Evolutionary conservation across 2,329 filamentous ascomycete species (phyloP).

Genomic region (Fulvia fulva): DNA sequence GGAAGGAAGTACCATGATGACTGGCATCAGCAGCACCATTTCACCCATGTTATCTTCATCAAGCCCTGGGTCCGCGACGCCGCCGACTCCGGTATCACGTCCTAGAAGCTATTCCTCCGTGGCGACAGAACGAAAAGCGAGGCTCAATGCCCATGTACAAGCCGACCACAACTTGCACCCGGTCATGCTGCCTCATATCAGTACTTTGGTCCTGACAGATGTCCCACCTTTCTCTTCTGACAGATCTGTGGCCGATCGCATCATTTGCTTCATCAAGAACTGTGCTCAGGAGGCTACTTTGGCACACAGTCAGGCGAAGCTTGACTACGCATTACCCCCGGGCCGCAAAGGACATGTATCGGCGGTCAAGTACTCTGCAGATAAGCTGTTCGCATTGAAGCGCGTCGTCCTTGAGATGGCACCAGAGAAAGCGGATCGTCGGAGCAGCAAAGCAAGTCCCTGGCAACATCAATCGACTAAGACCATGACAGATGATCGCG

Average conservation of each 20-base stretch:
- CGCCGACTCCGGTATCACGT: conserved; percentile 11
- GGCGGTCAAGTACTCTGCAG: conserved; percentile 39
- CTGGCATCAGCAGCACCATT: conserved; percentile 2
- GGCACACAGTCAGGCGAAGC: conserved; percentile 49
- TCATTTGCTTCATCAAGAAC: conserved; percentile 54
- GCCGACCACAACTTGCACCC: conserved; percentile 45
- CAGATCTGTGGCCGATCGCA: conserved; percentile 41
- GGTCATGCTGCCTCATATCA: conserved; percentile 51
- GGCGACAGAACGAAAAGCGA: conserved; percentile 26
- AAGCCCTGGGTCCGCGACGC: conserved; percentile 2
- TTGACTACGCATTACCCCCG: conserved; percentile 58
- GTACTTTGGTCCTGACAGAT: conserved; percentile 54
- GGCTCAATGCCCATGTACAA: conserved; percentile 24
- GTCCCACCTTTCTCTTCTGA: conserved; percentile 41
- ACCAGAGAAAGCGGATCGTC: conserved; percentile 25
- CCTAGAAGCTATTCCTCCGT: conserved; percentile 31
- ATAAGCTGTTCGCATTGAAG: conserved; percentile 49
- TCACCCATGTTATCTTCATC: conserved; percentile 1
- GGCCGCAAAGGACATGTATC: conserved; percentile 49
- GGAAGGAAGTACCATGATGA: conserved; percentile 14
- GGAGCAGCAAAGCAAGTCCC: conserved; percentile 38
- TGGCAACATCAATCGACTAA: conserved; percentile 45
- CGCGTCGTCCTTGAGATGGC: conserved; percentile 55
- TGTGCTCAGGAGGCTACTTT: conserved; percentile 55
- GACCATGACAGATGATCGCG: conserved; percentile 56